Evolutionary conservation across 2,329 filamentous ascomycete species (phyloP), one percentile per base, ranked within the genome.

Genomic region (Epichloe festucae): DNA sequence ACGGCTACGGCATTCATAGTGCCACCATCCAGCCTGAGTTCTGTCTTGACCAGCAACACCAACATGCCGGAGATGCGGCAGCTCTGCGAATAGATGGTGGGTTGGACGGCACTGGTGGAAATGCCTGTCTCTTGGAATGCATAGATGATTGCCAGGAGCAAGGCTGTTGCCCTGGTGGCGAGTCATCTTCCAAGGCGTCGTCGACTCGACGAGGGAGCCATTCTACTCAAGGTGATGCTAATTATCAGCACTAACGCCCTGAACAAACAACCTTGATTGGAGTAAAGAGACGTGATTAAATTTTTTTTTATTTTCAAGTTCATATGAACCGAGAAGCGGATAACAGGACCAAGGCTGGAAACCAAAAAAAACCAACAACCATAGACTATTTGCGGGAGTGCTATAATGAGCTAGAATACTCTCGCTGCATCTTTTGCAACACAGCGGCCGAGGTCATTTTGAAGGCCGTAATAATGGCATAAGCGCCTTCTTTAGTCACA

Each of bases 11-110:
- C 52, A 97, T 98, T 57, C 93, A 98, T 72, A 94, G 87, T 39
- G 91, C 89, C 38, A 98, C 93, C 12, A 97, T 98, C 59, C 93
- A 98, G 68, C 93, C 93, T 5, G 93, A 98, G 67, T 98, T 84
- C 59, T 82, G 79, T 56, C 66, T 79, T 27, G 78, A 79, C 57
- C 62, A 69, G 41, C 65, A 67, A 49, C 75, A 73, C 56, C 64
- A 61, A 51, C 69, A 70, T 40, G 58, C 64, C 14, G 65, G 67
- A 3, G 67, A 70, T 49, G 63, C 64, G 34, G 61, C 65, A 6
- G 63, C 62, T 21, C 58, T 69, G 36, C 54, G 62, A 5, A 57
- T 70, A 35, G 68, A 74, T 52, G 70, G 69, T 10, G 54, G 54
- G 1, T 52, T 44, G 49, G 57, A 66, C 54, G 51, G 56, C 41